Percentiles rank a stretch among this genome's conserved stretches.
Conservation (phyloP, 805 yeast genomes). For the Millerago galiae region DNA sequence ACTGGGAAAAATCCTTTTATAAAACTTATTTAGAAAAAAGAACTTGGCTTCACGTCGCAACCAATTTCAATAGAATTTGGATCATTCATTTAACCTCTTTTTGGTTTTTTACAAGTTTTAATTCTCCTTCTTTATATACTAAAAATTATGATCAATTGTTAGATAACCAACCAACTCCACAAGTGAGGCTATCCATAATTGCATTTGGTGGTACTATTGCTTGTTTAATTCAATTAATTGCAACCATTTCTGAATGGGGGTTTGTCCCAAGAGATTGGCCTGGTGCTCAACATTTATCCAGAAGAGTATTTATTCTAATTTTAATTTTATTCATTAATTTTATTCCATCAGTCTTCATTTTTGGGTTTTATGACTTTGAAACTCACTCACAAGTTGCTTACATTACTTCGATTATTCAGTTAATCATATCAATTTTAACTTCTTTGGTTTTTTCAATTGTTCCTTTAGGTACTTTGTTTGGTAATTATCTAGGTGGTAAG, state of each 20-base stretch:
- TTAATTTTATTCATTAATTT: slow-evolving; percentile 40
- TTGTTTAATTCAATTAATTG: slow-evolving; percentile 48
- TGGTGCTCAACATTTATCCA: slow-evolving; percentile 55
- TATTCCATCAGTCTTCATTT: slow-evolving; percentile 48
- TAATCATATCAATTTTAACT: slow-evolving; percentile 49
- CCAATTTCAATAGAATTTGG: slow-evolving; percentile 77
- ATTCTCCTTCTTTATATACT: slow-evolving; percentile 67
- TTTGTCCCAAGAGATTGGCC: slow-evolving; percentile 72
- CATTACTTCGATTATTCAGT: slow-evolving; percentile 44
- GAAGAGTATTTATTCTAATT: slow-evolving; percentile 39
- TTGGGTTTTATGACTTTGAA: slow-evolving; percentile 34
- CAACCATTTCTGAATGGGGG: slow-evolving; percentile 49
- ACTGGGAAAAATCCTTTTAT: slow-evolving; percentile 62
- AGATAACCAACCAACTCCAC: slow-evolving; percentile 57
- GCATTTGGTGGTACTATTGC: slow-evolving; percentile 66
- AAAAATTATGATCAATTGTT: slow-evolving; percentile 42
- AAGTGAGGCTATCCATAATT: slow-evolving; percentile 49
- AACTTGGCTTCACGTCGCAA: slow-evolving; percentile 68
- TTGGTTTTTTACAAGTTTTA: slow-evolving; percentile 73
- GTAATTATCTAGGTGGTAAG: slow-evolving; percentile 28
- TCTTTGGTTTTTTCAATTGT: slow-evolving; percentile 50
- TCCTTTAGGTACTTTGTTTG: slow-evolving; percentile 55
- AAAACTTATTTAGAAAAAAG: slow-evolving; percentile 73
- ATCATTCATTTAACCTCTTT: slow-evolving; percentile 66
- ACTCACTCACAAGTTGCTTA: slow-evolving; percentile 32